These are phyloP conservation scores for Clonostachys solani DNA, from an alignment of 2,329 filamentous ascomycete genomes.

Conservation along the genomic window DNA sequence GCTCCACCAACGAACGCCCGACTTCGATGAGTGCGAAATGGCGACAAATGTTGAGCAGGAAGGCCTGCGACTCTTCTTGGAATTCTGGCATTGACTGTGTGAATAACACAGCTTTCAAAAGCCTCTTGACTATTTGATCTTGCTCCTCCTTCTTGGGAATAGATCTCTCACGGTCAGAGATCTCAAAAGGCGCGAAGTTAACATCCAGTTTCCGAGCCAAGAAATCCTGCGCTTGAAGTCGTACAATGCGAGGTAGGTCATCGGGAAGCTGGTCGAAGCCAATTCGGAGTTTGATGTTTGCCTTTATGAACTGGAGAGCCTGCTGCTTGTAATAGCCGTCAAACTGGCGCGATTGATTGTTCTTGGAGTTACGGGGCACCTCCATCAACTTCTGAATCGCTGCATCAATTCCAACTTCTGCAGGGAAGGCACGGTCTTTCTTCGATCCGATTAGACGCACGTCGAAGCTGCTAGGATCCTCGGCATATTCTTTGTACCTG, in stretches of 20 bases:
- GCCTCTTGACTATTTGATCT: constrained; percentile 75
- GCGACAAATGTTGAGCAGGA: constrained; percentile 77
- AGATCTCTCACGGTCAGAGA: constrained; percentile 75
- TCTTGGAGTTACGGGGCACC: constrained; percentile 58
- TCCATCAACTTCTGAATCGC: constrained; percentile 88
- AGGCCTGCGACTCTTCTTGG: constrained; percentile 67
- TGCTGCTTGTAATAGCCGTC: constrained; percentile 92
- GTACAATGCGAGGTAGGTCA: constrained; percentile 78
- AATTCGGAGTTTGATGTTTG: constrained; percentile 86
- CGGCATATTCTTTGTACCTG: constrained; percentile 77
- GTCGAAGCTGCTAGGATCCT: constrained; percentile 85
- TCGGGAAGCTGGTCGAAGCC: constrained; percentile 86
- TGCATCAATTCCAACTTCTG: constrained; percentile 80
- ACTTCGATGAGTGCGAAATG: constrained; percentile 92
- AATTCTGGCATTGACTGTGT: constrained; percentile 80
- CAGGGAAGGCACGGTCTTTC: constrained; percentile 82
- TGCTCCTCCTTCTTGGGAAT: constrained; percentile 83
- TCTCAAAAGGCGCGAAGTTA: constrained; percentile 66
- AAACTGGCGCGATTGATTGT: constrained; percentile 50
- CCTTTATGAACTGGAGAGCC: constrained; percentile 80
- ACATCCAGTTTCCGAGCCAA: constrained; percentile 67
- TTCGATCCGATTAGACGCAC: constrained; percentile 85
- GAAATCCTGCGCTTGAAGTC: constrained; percentile 86
- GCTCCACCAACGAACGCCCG: constrained; percentile 74
- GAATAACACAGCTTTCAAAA: constrained; percentile 86